Conservation (phyloP, 2,329 filamentous ascomycete genomes). For the Ophiostoma sp. region DNA sequence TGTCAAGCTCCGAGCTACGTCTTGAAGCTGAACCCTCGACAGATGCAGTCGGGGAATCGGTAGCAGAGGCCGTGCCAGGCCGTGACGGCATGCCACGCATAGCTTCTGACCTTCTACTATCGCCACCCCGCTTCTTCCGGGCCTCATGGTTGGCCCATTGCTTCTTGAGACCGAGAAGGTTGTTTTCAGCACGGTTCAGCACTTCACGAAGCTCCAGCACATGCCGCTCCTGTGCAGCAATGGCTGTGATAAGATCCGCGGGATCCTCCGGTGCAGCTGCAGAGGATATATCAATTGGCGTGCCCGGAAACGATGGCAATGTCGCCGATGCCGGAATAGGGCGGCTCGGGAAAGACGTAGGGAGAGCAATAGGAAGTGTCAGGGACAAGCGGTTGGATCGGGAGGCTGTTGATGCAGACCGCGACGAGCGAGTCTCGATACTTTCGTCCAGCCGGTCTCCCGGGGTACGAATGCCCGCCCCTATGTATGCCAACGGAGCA, state of each 20-base stretch:
- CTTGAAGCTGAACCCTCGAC: conserved; percentile 32
- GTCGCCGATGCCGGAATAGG: conserved; percentile 45
- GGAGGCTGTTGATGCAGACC: conserved; percentile 49
- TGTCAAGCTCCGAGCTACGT: conserved; percentile 60
- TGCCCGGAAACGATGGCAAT: conserved; percentile 43
- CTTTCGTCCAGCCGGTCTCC: conserved; percentile 33
- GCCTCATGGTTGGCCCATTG: conserved; percentile 77
- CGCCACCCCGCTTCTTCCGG: conserved; percentile 61
- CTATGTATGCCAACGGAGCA: conserved; percentile 17
- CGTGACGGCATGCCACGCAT: conserved; percentile 42
- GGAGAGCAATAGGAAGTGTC: conserved; percentile 55
- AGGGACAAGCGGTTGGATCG: conserved; percentile 55
- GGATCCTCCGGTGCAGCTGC: conserved; percentile 47
- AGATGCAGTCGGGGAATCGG: conserved; percentile 1
- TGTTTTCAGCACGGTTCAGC: conserved; percentile 71
- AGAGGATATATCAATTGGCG: conserved; percentile 43
- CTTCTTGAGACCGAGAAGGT: conserved; percentile 71
- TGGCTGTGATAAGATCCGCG: conserved; percentile 73
- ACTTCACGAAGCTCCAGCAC: conserved; percentile 91
- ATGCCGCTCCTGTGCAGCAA: conserved; percentile 84
- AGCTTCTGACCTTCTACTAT: conserved; percentile 59
- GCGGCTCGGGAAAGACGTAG: conserved; percentile 48
- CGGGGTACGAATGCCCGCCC: not conserved
- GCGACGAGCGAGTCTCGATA: conserved; percentile 42
- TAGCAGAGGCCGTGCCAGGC: conserved; percentile 18